Evolutionary conservation across 352 stramenopile species (phyloP).

Genomic region (Pythium aphanidermatum): DNA sequence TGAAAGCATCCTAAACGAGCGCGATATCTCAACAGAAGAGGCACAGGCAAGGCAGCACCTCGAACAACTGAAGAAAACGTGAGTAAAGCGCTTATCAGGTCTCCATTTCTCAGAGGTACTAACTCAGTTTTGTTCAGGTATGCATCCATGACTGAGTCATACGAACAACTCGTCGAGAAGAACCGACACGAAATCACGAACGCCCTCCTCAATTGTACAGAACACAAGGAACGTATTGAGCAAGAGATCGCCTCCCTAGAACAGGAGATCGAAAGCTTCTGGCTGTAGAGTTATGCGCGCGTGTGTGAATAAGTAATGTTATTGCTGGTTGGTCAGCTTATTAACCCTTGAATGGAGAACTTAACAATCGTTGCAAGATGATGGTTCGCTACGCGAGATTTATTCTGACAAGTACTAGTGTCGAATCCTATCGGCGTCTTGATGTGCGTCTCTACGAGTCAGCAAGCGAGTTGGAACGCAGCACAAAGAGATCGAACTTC

Average conservation of each 20-base stretch:
- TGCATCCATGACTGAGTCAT: slow-evolving; percentile 38
- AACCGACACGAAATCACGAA: slow-evolving; percentile 57
- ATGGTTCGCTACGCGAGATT: too few relatives aligned
- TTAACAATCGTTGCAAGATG: slow-evolving; percentile 11
- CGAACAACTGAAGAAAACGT: slow-evolving; percentile 48
- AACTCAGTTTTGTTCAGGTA: slow-evolving; percentile 22
- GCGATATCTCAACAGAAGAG: slow-evolving; percentile 43
- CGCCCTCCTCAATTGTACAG: slow-evolving; percentile 52
- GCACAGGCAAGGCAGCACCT: slow-evolving; percentile 31
- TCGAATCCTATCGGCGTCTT: background rate
- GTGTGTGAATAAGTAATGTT: slow-evolving; percentile 1
- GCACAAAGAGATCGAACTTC: slow-evolving; percentile 80
- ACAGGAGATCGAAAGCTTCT: slow-evolving; percentile 41
- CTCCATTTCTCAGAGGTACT: too few relatives aligned
- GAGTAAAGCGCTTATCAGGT: slow-evolving; percentile 19
- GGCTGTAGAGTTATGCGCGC: slow-evolving; percentile 21
- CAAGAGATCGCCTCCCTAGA: slow-evolving; percentile 54
- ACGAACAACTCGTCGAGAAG: slow-evolving; percentile 46
- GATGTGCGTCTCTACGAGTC: slow-evolving; percentile 14
- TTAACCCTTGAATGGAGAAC: slow-evolving; percentile 17
- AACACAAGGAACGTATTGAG: slow-evolving; percentile 62
- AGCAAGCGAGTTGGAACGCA: slow-evolving; percentile 50
- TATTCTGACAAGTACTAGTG: background rate
- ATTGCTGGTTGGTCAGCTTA: slow-evolving; percentile 13
- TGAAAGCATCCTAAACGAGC: slow-evolving; percentile 54